Evolutionary conservation across 2,329 filamentous ascomycete genomes (phyloP), one percentile per base, ranked within the genome.

Genomic region (Fusarium paranaense): DNA sequence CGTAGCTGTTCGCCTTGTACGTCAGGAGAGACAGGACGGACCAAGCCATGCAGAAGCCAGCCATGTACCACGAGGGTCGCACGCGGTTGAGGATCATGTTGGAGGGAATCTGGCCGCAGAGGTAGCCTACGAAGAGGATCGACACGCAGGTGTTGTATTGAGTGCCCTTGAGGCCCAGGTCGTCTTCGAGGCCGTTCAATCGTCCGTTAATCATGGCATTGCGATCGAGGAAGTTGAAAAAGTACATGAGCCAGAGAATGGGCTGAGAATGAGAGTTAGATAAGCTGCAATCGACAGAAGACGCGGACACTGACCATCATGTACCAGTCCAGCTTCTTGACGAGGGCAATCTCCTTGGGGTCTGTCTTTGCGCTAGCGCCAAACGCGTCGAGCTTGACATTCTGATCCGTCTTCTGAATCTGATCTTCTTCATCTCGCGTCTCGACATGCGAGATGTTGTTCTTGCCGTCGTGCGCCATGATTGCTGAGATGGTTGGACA

Each of bases 151-250:
- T 82, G 58, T 81, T 80, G 66, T 82, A 82, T 63, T 82, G 73
- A 3, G 65, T 64, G 11, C 84, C 85, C 1, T 80, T 79, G 54
- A 91, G 80, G 5, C 83, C 80, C 2, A 91, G 79, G 37, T 91
- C 88, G 18, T 86, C 82, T 58, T 89, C 86, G 8, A 91, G 80
- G 3, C 87, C 86, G 70, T 89, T 86, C 11, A 91, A 79, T 37
- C 86, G 83, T 5, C 89, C 89, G 27, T 88, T 87, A 5, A 89
- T 89, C 72, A 91, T 90, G 68, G 90, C 88, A 62, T 88, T 89
- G 25, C 86, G 82, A 68, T 89, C 87, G 33, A 87, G 81, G 50
- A 82, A 83, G 64, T 83, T 83, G 45, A 83, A 74, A 47, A 82
- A 83, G 64, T 86, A 86, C 79, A 86, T 85, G 35, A 80, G 57